These are phyloP conservation scores for Xerocomellus chrysenteron DNA, from an alignment of 768 basidiomycete genomes.

Conservation along the genomic window DNA sequence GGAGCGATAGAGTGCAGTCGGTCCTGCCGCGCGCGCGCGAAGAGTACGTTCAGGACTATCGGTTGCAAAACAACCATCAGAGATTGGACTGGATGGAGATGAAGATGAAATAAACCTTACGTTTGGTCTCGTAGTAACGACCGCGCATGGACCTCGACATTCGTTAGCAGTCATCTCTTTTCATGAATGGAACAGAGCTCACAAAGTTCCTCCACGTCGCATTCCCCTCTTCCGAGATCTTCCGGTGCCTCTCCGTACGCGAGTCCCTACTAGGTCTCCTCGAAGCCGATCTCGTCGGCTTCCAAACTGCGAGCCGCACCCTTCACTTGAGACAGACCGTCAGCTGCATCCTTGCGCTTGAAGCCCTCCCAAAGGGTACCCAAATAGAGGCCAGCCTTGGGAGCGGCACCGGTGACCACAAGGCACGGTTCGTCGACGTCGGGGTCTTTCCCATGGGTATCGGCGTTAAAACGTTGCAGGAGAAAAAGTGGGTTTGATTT, in stretches of 20 bases:
- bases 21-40: no score
- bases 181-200: not conserved
- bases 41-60: no score
- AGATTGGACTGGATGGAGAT: no score
- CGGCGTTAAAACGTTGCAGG: constrained; percentile 65
- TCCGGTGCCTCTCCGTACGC: constrained; percentile 83
- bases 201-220: constrained; percentile 85
- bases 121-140: constrained; percentile 30
- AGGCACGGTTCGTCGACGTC: constrained; percentile 75
- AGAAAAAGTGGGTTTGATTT: constrained; percentile 53
- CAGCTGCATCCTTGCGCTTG: constrained; percentile 72
- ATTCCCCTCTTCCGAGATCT: constrained; percentile 94
- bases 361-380: constrained; percentile 82
- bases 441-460: constrained; percentile 92
- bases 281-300: constrained; percentile 88
- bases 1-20: no score
- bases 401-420: not conserved
- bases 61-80: no score
- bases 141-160: constrained; percentile 8
- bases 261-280: constrained; percentile 85
- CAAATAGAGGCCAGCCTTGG: constrained; percentile 43
- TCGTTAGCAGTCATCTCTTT: not conserved
- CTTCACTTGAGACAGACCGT: constrained; percentile 86
- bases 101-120: constrained; percentile 10
- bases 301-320: constrained; percentile 84